phyloP scores from a whole-genome alignment of 129 eudicot species.

The Helichrysum umbraculigerum region DNA sequence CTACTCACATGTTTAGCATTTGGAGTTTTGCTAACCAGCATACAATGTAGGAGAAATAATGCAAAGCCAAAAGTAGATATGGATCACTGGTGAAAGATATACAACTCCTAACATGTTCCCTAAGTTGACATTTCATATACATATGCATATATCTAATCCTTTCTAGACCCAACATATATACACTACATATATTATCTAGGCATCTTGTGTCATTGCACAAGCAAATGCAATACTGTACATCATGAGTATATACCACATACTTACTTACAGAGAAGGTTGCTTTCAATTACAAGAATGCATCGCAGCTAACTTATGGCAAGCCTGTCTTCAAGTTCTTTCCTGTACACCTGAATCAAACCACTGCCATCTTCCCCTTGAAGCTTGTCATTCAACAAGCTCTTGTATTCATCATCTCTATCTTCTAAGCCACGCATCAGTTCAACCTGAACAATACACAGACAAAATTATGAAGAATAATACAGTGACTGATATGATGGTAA shows the following conservation, averaged over 20 bases:
- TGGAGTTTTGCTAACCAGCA: background rate
- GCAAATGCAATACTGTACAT: conserved; percentile 8
- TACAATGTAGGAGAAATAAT: background rate
- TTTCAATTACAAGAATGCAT: conserved; percentile 1
- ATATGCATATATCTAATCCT: background rate
- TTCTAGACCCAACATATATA: background rate
- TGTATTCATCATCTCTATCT: conserved; percentile 75
- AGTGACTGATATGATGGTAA: background rate
- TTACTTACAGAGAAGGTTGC: conserved; percentile 3
- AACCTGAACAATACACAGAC: conserved; percentile 43
- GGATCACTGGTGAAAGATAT: background rate
- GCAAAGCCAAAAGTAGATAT: background rate
- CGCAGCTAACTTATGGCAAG: conserved; percentile 46
- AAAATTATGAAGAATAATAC: background rate
- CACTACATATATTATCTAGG: background rate
- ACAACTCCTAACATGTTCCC: background rate
- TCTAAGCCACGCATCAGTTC: conserved; percentile 74
- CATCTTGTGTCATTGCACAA: conserved; percentile 14
- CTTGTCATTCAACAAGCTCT: conserved; percentile 70
- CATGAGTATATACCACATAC: conserved; percentile 10
- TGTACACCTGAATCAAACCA: conserved; percentile 49
- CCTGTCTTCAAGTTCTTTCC: conserved; percentile 57
- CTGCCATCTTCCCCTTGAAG: conserved; percentile 58
- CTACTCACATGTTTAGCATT: background rate
- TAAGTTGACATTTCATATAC: background rate